Evolutionary conservation across 2,329 filamentous ascomycete genomes (phyloP).

Genomic region (Verticillium dahliae): DNA sequence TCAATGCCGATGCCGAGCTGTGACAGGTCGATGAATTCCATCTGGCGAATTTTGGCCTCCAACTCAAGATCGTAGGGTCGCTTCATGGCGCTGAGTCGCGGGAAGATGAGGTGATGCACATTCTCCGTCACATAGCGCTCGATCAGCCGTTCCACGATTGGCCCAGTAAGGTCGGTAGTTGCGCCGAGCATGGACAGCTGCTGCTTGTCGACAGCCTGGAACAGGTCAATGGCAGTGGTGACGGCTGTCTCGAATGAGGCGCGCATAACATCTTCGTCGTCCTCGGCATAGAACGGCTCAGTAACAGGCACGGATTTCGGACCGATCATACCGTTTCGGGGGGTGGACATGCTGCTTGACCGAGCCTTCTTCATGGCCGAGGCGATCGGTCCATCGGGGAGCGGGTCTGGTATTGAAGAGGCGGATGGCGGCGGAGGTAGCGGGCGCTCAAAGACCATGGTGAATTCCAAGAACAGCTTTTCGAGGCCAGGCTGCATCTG

Average conservation of each 20-base stretch:
- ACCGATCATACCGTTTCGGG: constrained; percentile 23
- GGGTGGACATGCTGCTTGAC: constrained; percentile 38
- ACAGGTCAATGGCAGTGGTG: constrained; percentile 88
- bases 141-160: constrained; percentile 86
- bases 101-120: constrained; percentile 84
- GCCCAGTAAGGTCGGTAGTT: constrained; percentile 88
- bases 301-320: constrained; percentile 35
- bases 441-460: constrained; percentile 75
- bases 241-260: constrained; percentile 86
- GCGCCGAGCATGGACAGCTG: constrained; percentile 87
- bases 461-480: constrained; percentile 83
- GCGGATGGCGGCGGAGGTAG: constrained; percentile 68
- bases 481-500: constrained; percentile 95
- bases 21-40: constrained; percentile 89
- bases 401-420: constrained; percentile 50
- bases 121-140: constrained; percentile 93
- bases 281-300: constrained; percentile 69
- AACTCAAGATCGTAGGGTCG: constrained; percentile 79
- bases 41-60: constrained; percentile 83
- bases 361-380: constrained; percentile 49
- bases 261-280: constrained; percentile 88
- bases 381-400: constrained; percentile 49
- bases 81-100: constrained; percentile 70
- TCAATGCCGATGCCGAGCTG: constrained; percentile 87
- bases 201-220: constrained; percentile 92